Evolutionary conservation across 2,329 filamentous ascomycete genomes (phyloP).

Genomic region (Penicillium aurantiogriseum): DNA sequence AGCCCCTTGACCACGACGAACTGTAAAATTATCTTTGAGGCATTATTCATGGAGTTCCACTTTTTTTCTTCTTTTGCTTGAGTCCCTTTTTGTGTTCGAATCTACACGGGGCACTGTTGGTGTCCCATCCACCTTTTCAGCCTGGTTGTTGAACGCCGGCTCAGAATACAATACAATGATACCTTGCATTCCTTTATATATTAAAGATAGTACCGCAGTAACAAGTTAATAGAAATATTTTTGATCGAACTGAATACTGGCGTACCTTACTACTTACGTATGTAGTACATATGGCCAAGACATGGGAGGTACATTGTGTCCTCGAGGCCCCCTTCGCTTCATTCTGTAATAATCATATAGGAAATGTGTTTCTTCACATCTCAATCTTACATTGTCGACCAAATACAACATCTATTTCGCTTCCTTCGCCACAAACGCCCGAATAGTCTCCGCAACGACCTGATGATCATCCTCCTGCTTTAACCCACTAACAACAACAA

Average conservation of each 20-base stretch:
- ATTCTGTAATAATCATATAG: not conserved
- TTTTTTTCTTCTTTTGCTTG: slow-evolving; percentile 24
- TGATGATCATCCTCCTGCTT: slow-evolving; percentile 76
- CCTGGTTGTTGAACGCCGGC: slow-evolving; percentile 1
- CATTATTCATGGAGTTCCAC: slow-evolving; percentile 38
- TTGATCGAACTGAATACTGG: not conserved
- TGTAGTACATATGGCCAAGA: no score
- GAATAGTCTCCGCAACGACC: slow-evolving; percentile 68
- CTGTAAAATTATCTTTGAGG: slow-evolving; percentile 58
- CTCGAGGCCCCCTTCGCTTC: not conserved
- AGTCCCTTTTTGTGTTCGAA: slow-evolving; percentile 21
- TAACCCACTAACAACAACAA: slow-evolving; percentile 73
- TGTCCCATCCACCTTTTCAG: slow-evolving; percentile 3
- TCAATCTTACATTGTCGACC: not conserved
- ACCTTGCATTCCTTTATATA: slow-evolving; percentile 15
- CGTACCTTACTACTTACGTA: not conserved
- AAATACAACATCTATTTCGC: slow-evolving; percentile 8
- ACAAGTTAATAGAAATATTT: not conserved
- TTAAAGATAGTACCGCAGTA: not conserved
- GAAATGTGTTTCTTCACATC: not conserved
- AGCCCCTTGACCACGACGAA: slow-evolving; percentile 70
- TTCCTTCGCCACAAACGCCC: slow-evolving; percentile 45
- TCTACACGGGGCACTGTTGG: slow-evolving; percentile 11
- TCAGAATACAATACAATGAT: slow-evolving; percentile 24
- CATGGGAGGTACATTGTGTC: not conserved